Evolutionary conservation across 176 grass and related monocot species (phyloP), one percentile per base, ranked within the genome.

Genomic region (Hordeum marinum): DNA sequence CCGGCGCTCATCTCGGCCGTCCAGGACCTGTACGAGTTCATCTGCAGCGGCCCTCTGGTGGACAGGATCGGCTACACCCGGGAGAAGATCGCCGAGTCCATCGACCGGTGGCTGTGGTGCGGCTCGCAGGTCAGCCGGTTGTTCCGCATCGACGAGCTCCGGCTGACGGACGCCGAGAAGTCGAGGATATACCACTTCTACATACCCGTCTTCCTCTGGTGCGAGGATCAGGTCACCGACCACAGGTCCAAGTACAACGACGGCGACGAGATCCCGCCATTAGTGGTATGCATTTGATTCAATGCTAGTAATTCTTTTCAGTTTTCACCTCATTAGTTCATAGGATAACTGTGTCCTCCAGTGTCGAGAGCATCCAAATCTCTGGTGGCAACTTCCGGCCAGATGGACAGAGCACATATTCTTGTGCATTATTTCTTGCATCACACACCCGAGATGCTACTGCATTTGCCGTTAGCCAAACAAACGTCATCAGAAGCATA

Each of bases 171-270:
- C 43, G 81, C 93, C 37, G 91, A 99, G 89, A 99, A 88, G 91
- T 58, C 84, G 66, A 86, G 96, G 87, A 89, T 99, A 55, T 99
- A 94, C 86, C 91, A 96, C 80, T 99, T 82, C 86, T 99, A 99
- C 58, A 88, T 96, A 68, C 93, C 96, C 21, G 93, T 94, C 71
- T 99, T 91, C 85, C 75, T 99, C 77, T 99, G 96, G 96, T 99
- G 96, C 74, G 93, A 99, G 92, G 88, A 94, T 25, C 85, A 94
- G 84, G 37, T 99, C 55, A 29, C 40, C 48, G 76, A 86, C 46
- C 96, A 99, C 85, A 87, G 87, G 67, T 83, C 86, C 27, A 92
- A 84, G 79, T 96, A 89, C 86, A 81, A 55, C 15, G 93, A 94
- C 7, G 96, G 86, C 79, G 93, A 92, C 27, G 91, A 99, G 9